Evolutionary conservation across 768 basidiomycete genomes (phyloP).

Genomic region (Pisolithus marmoratus): DNA sequence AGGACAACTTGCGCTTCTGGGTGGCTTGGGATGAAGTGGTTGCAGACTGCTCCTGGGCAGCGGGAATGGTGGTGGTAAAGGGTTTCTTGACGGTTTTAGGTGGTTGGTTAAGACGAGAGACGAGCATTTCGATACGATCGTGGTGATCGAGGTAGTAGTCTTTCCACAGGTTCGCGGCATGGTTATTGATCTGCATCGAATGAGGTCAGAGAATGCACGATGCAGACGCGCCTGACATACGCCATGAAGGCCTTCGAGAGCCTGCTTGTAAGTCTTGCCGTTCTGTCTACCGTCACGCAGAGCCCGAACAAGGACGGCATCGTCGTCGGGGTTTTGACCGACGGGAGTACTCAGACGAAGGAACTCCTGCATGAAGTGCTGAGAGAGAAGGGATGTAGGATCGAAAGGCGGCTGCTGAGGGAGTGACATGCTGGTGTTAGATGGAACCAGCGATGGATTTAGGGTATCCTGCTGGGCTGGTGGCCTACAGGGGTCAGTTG

Average conservation of each 20-base stretch:
- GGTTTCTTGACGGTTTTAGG: constrained; percentile 29
- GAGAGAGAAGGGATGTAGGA: constrained; percentile 35
- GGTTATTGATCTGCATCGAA: constrained; percentile 34
- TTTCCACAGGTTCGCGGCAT: constrained; percentile 63
- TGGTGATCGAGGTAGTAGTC: constrained; percentile 75
- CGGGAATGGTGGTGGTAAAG: constrained; percentile 8
- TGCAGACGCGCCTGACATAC: constrained; percentile 33
- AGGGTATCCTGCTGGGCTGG: constrained; percentile 26
- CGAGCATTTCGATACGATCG: constrained; percentile 45
- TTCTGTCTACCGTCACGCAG: constrained; percentile 32
- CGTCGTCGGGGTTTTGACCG: constrained; percentile 45
- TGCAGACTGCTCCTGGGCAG: constrained; percentile 6
- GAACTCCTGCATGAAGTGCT: constrained; percentile 54
- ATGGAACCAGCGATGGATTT: constrained; percentile 30
- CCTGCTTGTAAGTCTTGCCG: constrained; percentile 53
- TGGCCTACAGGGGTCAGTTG: too few species aligned
- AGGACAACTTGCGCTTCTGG: constrained; percentile 32
- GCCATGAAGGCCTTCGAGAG: constrained; percentile 61
- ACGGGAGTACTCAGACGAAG: constrained; percentile 50
- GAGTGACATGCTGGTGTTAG: constrained; percentile 12
- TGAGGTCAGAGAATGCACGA: constrained; percentile 3
- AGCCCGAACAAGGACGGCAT: constrained; percentile 50
- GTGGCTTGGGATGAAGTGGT: constrained; percentile 21
- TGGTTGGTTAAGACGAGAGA: constrained; percentile 19
- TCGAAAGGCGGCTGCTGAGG: constrained; percentile 24